Conservation (phyloP, 1,139 yeast genomes). For the Suzukiozyma palmioleophila region DNA sequence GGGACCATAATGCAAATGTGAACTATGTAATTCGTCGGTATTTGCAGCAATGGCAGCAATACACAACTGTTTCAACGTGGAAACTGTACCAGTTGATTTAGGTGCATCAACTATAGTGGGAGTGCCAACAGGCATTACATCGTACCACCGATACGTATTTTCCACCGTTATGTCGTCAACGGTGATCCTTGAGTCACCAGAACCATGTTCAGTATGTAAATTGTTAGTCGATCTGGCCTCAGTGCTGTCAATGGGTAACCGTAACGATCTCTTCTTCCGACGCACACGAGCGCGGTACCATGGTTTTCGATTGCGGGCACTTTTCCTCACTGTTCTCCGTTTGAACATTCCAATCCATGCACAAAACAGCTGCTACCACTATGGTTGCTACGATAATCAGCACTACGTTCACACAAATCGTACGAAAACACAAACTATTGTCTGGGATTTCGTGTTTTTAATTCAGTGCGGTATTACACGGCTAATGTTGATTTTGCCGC, state of each 20-base stretch:
- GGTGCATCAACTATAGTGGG: background rate
- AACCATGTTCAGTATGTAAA: too few species aligned
- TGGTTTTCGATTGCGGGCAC: background rate
- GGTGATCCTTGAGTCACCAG: background rate
- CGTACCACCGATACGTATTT: background rate
- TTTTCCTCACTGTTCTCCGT: background rate
- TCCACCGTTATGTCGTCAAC: background rate
- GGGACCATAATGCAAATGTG: constrained; percentile 21
- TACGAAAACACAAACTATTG: too few species aligned
- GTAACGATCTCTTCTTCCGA: background rate
- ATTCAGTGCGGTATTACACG: background rate
- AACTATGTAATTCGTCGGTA: constrained; percentile 17
- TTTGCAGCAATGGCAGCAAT: constrained; percentile 27
- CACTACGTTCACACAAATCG: too few species aligned
- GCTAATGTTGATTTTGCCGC: background rate
- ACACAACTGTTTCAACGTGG: constrained; percentile 21
- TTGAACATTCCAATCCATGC: background rate
- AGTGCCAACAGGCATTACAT: background rate
- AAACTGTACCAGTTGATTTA: background rate
- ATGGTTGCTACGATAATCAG: too few species aligned
- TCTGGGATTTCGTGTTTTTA: too few species aligned
- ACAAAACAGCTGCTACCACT: too few species aligned
- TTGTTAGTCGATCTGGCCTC: too few species aligned
- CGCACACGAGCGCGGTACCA: background rate
- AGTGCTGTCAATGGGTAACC: too few species aligned